Percentiles rank a stretch among this genome's conserved stretches.
Conservation (phyloP, 768 basidiomycete species). For the Boletus sp. region DNA sequence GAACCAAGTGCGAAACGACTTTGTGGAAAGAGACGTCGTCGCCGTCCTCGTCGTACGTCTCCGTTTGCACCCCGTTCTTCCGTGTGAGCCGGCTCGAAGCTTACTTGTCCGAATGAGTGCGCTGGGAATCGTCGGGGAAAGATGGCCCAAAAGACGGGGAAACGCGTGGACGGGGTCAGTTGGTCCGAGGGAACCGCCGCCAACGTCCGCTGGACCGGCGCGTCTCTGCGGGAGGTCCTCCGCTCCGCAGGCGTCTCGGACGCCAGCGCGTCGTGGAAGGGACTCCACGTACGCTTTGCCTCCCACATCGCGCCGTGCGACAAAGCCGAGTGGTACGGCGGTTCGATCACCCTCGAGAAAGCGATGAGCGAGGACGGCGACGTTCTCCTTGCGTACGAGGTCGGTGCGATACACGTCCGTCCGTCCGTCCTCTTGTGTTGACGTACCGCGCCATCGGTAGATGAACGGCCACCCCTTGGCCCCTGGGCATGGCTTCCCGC, state of each 20-base stretch:
- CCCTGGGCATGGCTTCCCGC: conserved; percentile 61
- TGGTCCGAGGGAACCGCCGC: conserved; percentile 72
- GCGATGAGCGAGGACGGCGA: conserved; percentile 47
- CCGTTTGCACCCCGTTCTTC: background rate
- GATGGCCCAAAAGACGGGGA: conserved; percentile 55
- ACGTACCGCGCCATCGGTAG: conserved; percentile 17
- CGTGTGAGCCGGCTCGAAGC: background rate
- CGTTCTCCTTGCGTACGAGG: conserved; percentile 64
- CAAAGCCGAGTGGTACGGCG: conserved; percentile 62
- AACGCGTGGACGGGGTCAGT: conserved; percentile 51
- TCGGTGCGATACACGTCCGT: conserved; percentile 11
- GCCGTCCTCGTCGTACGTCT: conserved; percentile 55
- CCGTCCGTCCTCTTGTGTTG: background rate
- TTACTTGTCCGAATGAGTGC: conserved; percentile 36
- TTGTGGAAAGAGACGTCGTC: conserved; percentile 35
- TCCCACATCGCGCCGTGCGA: conserved; percentile 61
- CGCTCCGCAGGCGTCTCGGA: conserved; percentile 40
- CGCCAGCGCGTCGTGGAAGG: conserved; percentile 16
- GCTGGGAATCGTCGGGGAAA: conserved; percentile 67
- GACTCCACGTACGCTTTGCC: conserved; percentile 57
- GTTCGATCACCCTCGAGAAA: conserved; percentile 56
- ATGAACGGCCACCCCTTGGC: conserved; percentile 64
- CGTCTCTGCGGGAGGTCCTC: conserved; percentile 56
- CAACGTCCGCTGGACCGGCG: conserved; percentile 68
- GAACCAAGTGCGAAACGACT: conserved; percentile 11